Evolutionary conservation across 768 basidiomycete genomes (phyloP), one percentile per base, ranked within the genome.

Genomic region (Mycena maculata): DNA sequence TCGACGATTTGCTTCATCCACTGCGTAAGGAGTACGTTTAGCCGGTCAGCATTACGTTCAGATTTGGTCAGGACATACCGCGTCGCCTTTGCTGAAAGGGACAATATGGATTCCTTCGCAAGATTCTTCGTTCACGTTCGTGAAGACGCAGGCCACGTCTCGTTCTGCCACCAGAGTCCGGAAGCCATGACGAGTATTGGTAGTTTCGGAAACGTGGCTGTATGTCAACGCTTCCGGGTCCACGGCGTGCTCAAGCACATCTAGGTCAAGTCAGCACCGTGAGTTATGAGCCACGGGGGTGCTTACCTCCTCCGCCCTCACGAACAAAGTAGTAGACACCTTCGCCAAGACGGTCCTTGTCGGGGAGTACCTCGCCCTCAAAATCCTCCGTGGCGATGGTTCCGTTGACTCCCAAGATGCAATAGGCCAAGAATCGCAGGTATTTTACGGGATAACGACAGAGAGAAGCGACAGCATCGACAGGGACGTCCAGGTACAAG

Each of bases 1-100:
- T 56, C 27, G 6, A 55, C 25, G 13, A 44, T 48, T 1, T 38
- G 33, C 7, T 39, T 25, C 4, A 63, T 3, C 62, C 62, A 63
- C 62, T 55, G 60, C n/a, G 42, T 27, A 11, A 53, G 0, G 36
- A 15, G 27, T 23, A 49, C 12, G 41, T 52, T 39, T 41, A 56
- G 41, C 27, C 28, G 23, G n/a, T n/a, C 8, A 27, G 23, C 11
- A 27, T 47, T 47, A 15, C 23, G 23, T n/a, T 56, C 28, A 30
- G 44, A 44, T 22, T 33, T 4, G 30, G n/a, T 30, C 15, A 20
- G 31, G 45, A 62, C 60, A 3, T 41, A 62, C 60, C n/a, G 27
- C 30, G 18, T 62, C 60, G 23, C 47, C 58, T 39, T 60, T 60
- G 25, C 27, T 33, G 12, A 62, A 62, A 33, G 60, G 60, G 39